phyloP scores from a whole-genome alignment of 2,329 filamentous ascomycete species.

The Chaetothyriales sp. region DNA sequence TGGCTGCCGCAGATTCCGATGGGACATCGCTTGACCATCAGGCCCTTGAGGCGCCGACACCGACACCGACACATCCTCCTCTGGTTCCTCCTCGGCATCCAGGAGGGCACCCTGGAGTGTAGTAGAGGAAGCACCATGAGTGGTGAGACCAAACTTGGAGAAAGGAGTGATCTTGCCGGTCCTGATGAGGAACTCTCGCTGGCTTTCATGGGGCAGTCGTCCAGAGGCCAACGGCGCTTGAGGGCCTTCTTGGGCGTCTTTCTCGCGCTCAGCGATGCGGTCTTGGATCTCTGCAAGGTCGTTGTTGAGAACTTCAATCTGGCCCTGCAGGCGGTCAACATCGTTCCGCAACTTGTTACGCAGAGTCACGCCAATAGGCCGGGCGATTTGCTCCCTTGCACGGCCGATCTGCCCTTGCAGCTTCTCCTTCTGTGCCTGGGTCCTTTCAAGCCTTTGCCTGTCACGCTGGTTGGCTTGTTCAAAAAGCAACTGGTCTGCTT shows the following conservation, averaged over 20 bases:
- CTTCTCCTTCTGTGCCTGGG: slow-evolving; percentile 37
- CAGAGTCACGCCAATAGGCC: slow-evolving; percentile 38
- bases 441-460: slow-evolving; percentile 46
- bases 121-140: slow-evolving; percentile 44
- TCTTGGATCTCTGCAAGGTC: slow-evolving; percentile 69
- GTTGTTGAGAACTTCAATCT: slow-evolving; percentile 51
- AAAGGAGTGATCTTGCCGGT: slow-evolving; percentile 98
- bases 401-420: slow-evolving; percentile 50
- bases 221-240: slow-evolving; percentile 30
- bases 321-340: slow-evolving; percentile 27
- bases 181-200: slow-evolving; percentile 78
- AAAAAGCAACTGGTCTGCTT: slow-evolving; percentile 45
- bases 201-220: slow-evolving; percentile 62
- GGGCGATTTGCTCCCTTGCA: slow-evolving; percentile 41
- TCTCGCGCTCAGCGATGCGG: slow-evolving; percentile 61
- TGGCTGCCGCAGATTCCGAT: slow-evolving; percentile 57
- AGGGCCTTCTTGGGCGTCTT: slow-evolving; percentile 30
- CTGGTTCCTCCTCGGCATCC: slow-evolving; percentile 60
- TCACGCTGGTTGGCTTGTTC: slow-evolving; percentile 51
- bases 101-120: slow-evolving; percentile 63
- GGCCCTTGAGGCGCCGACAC: slow-evolving; percentile 30
- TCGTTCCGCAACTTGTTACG: slow-evolving; percentile 19
- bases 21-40: slow-evolving; percentile 36
- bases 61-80: slow-evolving; percentile 31
- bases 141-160: slow-evolving; percentile 54